Evolutionary conservation across 2,329 filamentous ascomycete genomes (phyloP).

Genomic region (Chaetomium strumarium): DNA sequence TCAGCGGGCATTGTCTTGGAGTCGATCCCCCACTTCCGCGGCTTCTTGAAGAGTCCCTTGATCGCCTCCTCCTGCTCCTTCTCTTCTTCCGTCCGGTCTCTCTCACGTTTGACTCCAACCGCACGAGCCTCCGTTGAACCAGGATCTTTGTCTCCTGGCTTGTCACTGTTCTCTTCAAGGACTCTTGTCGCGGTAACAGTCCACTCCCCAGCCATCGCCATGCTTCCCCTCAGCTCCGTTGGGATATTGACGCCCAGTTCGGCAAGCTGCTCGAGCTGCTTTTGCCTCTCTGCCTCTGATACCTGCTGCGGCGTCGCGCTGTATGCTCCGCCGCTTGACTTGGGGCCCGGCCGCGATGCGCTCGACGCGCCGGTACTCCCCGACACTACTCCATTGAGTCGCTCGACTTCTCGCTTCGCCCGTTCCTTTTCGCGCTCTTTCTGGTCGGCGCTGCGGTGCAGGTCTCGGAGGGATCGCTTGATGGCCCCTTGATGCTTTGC

Average conservation of each 20-base stretch:
- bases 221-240: slow-evolving; percentile 66
- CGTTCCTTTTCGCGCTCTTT: slow-evolving; percentile 75
- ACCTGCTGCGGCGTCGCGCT: slow-evolving; percentile 32
- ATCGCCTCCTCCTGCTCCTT: slow-evolving; percentile 56
- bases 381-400: slow-evolving; percentile 71
- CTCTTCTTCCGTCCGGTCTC: slow-evolving; percentile 52
- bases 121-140: slow-evolving; percentile 30
- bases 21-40: slow-evolving; percentile 48
- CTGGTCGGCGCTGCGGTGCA: slow-evolving; percentile 78
- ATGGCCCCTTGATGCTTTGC: slow-evolving; percentile 77
- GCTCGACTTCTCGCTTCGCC: slow-evolving; percentile 77
- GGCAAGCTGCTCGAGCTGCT: slow-evolving; percentile 80
- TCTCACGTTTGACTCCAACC: slow-evolving; percentile 47
- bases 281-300: slow-evolving; percentile 64
- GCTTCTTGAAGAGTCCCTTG: slow-evolving; percentile 55
- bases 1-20: slow-evolving; percentile 43
- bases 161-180: slow-evolving; percentile 40
- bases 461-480: slow-evolving; percentile 81
- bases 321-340: slow-evolving; percentile 3
- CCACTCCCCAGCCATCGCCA: slow-evolving; percentile 90
- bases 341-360: background rate
- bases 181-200: slow-evolving; percentile 61
- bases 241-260: slow-evolving; percentile 83
- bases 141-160: slow-evolving; percentile 29
- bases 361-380: slow-evolving; percentile 25